These are phyloP conservation scores for Trametes cinnabarina DNA, from an alignment of 768 basidiomycete genomes.

Conservation along the genomic window DNA sequence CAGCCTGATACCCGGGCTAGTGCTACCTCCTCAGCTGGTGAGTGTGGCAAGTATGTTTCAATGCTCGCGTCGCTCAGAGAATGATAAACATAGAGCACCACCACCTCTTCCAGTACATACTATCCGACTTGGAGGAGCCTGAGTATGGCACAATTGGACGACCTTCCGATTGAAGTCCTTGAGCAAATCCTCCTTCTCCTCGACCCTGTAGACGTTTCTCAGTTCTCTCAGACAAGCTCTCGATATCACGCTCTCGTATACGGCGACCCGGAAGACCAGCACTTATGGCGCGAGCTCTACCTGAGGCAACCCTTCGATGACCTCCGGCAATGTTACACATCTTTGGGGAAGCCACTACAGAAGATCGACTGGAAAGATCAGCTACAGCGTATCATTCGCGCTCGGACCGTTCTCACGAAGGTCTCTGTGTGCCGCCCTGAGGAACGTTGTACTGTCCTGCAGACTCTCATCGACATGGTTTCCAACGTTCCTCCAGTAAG, in stretches of 20 bases:
- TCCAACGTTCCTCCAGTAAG: slow-evolving; percentile 40
- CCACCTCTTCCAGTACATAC: too few relatives aligned
- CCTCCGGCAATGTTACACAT: slow-evolving; percentile 48
- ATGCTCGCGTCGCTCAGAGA: too few relatives aligned
- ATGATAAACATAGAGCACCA: too few relatives aligned
- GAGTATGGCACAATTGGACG: slow-evolving; percentile 20
- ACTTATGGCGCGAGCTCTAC: slow-evolving; percentile 65
- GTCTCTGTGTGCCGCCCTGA: slow-evolving; percentile 36
- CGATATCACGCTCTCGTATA: slow-evolving; percentile 46
- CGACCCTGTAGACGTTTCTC: slow-evolving; percentile 61
- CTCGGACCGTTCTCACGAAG: slow-evolving; percentile 44
- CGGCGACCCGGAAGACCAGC: slow-evolving; percentile 39
- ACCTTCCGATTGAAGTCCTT: slow-evolving; percentile 56
- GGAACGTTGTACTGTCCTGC: slow-evolving; percentile 44
- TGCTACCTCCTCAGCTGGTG: too few relatives aligned
- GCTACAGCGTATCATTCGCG: slow-evolving; percentile 55
- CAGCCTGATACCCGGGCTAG: too few relatives aligned
- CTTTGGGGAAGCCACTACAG: slow-evolving; percentile 26
- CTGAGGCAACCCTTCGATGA: slow-evolving; percentile 64
- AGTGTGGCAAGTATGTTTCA: too few relatives aligned
- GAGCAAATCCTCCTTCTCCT: slow-evolving; percentile 55
- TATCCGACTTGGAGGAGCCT: not conserved
- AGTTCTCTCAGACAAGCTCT: slow-evolving; percentile 50
- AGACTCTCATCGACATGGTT: slow-evolving; percentile 52
- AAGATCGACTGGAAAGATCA: slow-evolving; percentile 47